A percentile compares a stretch with the other conserved stretches of the same genome.
Evolutionary conservation across 2,329 filamentous ascomycete genomes (phyloP).

Genomic region (Fusarium oligoseptatum): DNA sequence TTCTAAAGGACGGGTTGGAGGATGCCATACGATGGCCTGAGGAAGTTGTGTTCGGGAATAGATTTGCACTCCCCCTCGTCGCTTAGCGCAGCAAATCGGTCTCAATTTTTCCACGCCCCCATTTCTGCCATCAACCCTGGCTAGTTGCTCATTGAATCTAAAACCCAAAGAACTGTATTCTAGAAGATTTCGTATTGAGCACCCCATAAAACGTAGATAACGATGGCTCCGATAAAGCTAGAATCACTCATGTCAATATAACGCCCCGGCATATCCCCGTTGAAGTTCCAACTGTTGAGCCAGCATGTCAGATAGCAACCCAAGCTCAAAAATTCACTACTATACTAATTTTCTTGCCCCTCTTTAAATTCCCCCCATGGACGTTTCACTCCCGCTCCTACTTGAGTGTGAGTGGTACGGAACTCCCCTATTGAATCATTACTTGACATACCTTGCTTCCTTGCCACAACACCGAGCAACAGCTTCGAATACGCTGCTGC

Average conservation of each 20-base stretch:
- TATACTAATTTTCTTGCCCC: not conserved
- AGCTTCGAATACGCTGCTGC: slow-evolving; percentile 5
- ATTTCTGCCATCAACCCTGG: too few relatives aligned
- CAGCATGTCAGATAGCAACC: too few relatives aligned
- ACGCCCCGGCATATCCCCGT: too few relatives aligned
- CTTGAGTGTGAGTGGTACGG: not conserved
- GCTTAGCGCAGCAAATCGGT: not conserved
- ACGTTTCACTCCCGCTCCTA: not conserved
- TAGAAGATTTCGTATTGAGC: too few relatives aligned
- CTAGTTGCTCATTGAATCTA: too few relatives aligned
- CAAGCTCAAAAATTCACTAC: too few relatives aligned
- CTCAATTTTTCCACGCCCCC: too few relatives aligned
- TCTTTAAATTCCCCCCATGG: not conserved
- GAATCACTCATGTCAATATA: too few relatives aligned
- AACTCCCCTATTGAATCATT: not conserved
- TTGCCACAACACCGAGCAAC: not conserved
- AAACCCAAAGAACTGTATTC: too few relatives aligned
- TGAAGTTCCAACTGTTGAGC: too few relatives aligned
- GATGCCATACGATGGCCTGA: not conserved
- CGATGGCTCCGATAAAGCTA: too few relatives aligned
- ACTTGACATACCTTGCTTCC: not conserved
- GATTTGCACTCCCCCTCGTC: not conserved
- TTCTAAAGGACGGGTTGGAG: not conserved
- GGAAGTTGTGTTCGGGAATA: not conserved
- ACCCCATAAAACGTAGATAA: too few relatives aligned